Percentiles rank a stretch among this genome's conserved stretches.
phyloP scores from a whole-genome alignment of 179 eudicot genomes.

The Sideroxylon spinosum region DNA sequence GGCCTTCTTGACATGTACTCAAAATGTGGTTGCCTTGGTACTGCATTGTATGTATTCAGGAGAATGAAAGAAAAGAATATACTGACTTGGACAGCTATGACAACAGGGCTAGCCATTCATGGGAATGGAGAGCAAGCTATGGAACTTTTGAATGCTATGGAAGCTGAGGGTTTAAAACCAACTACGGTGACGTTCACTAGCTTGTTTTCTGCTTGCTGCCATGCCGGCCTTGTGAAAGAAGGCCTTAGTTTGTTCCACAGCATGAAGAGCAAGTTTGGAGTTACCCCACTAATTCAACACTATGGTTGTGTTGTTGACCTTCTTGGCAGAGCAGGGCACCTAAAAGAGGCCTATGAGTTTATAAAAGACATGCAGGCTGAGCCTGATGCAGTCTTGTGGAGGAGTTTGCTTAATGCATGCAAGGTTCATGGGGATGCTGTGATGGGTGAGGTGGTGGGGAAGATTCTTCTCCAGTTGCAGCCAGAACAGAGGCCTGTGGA shows the following conservation, averaged over 20 bases:
- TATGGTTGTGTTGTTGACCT: constrained; percentile 74
- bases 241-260: constrained; percentile 43
- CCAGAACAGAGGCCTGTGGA: constrained; percentile 9
- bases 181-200: constrained; percentile 57
- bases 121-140: constrained; percentile 52
- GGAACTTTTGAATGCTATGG: constrained; percentile 41
- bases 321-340: constrained; percentile 63
- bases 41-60: constrained; percentile 33
- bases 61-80: constrained; percentile 41
- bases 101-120: constrained; percentile 47
- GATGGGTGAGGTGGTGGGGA: constrained; percentile 58
- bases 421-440: constrained; percentile 49
- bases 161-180: constrained; percentile 32
- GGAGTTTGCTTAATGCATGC: constrained; percentile 59
- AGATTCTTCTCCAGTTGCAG: constrained; percentile 36
- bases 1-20: constrained; percentile 60
- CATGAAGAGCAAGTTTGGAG: constrained; percentile 37
- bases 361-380: constrained; percentile 29
- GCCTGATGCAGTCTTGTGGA: constrained; percentile 50
- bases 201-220: constrained; percentile 55
- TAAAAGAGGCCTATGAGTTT: constrained; percentile 57
- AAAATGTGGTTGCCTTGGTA: constrained; percentile 50
- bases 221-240: constrained; percentile 47
- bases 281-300: constrained; percentile 41
- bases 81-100: constrained; percentile 62